Evolutionary conservation across 2,329 filamentous ascomycete species (phyloP).

Genomic region (Seiridium unicorne): DNA sequence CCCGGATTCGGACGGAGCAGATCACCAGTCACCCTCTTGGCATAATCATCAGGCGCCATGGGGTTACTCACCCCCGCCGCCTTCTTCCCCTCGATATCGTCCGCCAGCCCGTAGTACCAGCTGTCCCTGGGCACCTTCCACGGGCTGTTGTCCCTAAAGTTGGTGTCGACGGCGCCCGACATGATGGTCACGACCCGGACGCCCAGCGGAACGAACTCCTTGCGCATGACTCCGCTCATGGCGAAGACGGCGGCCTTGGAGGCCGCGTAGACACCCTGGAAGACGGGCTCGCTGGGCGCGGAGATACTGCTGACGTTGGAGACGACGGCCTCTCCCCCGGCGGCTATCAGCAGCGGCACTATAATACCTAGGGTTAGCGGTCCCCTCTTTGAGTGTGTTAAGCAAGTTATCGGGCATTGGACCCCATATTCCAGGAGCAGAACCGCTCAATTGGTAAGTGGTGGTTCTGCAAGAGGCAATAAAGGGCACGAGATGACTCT

Average conservation of each 20-base stretch:
- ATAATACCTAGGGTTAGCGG: too few relatives aligned
- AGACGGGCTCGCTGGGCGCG: constrained; percentile 26
- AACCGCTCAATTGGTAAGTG: too few relatives aligned
- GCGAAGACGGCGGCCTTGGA: constrained; percentile 27
- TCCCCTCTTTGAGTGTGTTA: too few relatives aligned
- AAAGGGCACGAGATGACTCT: too few relatives aligned
- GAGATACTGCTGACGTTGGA: constrained; percentile 27
- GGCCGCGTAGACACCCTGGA: constrained; percentile 26
- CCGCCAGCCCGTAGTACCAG: constrained; percentile 22
- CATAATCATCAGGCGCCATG: not conserved
- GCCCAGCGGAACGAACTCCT: constrained; percentile 30
- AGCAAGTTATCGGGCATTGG: too few relatives aligned
- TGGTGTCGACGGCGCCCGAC: constrained; percentile 27
- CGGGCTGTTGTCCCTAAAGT: constrained; percentile 22
- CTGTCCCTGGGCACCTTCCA: constrained; percentile 24
- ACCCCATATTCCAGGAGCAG: too few relatives aligned
- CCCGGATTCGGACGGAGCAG: not conserved
- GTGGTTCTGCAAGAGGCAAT: too few relatives aligned
- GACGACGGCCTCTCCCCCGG: constrained; percentile 16
- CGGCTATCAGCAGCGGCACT: constrained; percentile 27
- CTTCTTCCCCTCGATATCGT: constrained; percentile 18
- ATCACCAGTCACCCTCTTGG: not conserved
- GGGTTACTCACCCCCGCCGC: not conserved
- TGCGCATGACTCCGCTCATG: constrained; percentile 21
- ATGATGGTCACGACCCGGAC: constrained; percentile 27